Evolutionary conservation across 164 flowering plant genomes (phyloP).

Genomic region (Houttuynia cordata): DNA sequence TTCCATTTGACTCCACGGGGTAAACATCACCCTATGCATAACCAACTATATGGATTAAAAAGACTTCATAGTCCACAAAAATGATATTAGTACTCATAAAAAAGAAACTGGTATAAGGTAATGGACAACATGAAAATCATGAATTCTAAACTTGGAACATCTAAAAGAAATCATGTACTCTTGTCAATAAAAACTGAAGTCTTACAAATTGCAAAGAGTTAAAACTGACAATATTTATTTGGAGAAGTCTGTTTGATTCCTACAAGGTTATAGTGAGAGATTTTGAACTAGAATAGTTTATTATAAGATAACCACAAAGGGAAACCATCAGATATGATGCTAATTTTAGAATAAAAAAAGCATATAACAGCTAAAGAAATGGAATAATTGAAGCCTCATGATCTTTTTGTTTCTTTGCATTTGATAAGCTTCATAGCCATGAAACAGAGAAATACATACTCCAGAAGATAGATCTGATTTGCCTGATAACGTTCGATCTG

Average conservation of each 20-base stretch:
- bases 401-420: neutral
- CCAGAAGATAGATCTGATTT: conserved; percentile 28
- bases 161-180: no score
- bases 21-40: conserved; percentile 88
- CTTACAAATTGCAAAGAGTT: neutral
- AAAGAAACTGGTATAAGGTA: neutral
- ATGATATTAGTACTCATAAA: neutral
- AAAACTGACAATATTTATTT: neutral
- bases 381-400: neutral
- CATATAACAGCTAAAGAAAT: no score
- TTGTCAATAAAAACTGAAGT: neutral
- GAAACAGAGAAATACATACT: conserved; percentile 30
- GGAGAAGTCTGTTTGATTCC: neutral
- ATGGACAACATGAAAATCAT: neutral
- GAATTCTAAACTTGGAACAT: no score
- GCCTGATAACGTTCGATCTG: conserved; percentile 6
- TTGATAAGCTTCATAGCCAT: no score
- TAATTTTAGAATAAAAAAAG: no score
- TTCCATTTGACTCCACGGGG: conserved; percentile 72
- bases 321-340: no score
- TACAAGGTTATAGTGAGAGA: neutral
- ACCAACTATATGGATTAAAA: neutral
- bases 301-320: no score
- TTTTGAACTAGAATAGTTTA: no score
- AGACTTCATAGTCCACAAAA: neutral